Evolutionary conservation across 2,329 filamentous ascomycete species (phyloP), one percentile per base, ranked within the genome.

Genomic region (Drechmeria coniospora): DNA sequence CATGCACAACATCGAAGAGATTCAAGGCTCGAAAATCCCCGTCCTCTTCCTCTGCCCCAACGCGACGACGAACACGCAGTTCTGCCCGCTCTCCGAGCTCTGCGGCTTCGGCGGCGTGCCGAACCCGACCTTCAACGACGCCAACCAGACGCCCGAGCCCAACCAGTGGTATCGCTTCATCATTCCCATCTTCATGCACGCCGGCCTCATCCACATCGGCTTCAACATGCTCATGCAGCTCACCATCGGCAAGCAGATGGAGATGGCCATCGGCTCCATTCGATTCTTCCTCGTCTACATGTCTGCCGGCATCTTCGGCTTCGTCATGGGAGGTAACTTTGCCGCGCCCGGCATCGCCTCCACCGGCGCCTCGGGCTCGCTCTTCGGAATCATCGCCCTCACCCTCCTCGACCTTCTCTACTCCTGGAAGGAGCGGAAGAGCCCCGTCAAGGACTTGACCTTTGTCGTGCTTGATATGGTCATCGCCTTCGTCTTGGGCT

Each of bases 131-230:
- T 65, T 72, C 40, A 63, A 75, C 29, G 47, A 63, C 30, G 46
- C 50, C 16, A 40, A 58, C 30, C 60, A 68, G 42, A 56, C 36
- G 8, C 64, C 77, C 2, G 65, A 71, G 34, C 90, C 90, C 1
- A 75, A 95, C 47, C 90, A 98, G 51, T 98, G 90, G 90, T 98
- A 71, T 56, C 79, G 90, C 34, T 95, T 98, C 59, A 94, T 98
- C 46, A 60, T 78, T 2, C 87, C 90, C 21, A 94, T 98, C 35
- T 98, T 98, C 57, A 61, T 98, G 43, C 90, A 98, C 45, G 84
- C 83, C 2, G 90, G 90, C 10, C 57, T 98, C 31, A 77, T 98
- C 36, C 90, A 98, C 48, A 94, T 98, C 32, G 81, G 74, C 11
- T 94, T 95, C 65, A 98, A 98, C 54, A 65, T 98, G 55, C 65